Percentiles rank a stretch among this genome's conserved stretches.
These are phyloP conservation scores for Solanum hybrid DNA, from an alignment of 305 asterid genomes.

Conservation along the genomic window DNA sequence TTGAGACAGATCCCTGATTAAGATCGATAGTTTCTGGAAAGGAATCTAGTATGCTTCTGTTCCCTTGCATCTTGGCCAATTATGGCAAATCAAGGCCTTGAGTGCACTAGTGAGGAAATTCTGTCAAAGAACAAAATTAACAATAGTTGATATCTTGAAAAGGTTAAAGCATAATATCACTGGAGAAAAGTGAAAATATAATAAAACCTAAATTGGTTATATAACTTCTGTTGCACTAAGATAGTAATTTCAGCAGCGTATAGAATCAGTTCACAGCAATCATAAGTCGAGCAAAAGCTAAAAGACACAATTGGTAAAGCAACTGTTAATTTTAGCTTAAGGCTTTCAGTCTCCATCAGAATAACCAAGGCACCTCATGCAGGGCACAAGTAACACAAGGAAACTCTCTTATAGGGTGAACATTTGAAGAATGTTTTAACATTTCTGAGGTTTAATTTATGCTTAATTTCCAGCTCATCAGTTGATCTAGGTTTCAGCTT, in stretches of 20 bases:
- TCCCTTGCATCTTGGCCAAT: slow-evolving; percentile 45
- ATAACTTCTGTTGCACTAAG: not conserved
- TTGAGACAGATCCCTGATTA: slow-evolving; percentile 56
- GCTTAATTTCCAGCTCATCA: not conserved
- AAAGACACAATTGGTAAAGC: not conserved
- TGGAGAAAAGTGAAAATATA: not conserved
- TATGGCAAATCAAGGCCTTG: not conserved
- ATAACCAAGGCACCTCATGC: not conserved
- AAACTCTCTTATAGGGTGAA: not conserved
- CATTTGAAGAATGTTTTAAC: not conserved
- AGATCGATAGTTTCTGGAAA: slow-evolving; percentile 65
- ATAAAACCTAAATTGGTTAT: not conserved
- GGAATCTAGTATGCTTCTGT: slow-evolving; percentile 47
- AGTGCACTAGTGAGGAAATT: not conserved
- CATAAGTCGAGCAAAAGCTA: not conserved
- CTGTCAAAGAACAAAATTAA: not conserved
- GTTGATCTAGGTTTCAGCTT: not conserved
- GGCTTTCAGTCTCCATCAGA: not conserved
- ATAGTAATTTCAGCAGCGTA: not conserved
- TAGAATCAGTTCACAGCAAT: not conserved
- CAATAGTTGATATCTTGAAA: not conserved
- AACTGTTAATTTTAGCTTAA: not conserved
- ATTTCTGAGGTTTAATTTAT: not conserved
- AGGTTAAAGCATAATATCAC: not conserved
- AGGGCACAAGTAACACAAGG: not conserved